Percentiles rank a stretch among this genome's conserved stretches.
Evolutionary conservation across 495 filamentous ascomycete genomes (phyloP).

Genomic region (Glonium stellatum): DNA sequence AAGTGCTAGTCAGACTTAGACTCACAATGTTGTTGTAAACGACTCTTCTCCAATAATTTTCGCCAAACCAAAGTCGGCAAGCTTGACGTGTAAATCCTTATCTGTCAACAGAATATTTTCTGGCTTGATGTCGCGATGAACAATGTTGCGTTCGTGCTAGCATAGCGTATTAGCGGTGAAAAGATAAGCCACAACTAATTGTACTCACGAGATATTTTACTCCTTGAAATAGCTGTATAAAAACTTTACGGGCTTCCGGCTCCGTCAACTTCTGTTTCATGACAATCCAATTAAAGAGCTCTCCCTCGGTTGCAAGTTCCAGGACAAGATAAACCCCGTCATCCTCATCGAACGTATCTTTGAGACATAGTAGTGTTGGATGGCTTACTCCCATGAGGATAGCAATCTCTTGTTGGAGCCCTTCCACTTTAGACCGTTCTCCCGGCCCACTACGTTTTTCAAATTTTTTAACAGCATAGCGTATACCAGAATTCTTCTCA

Average conservation of each 20-base stretch:
- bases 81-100: slow-evolving; percentile 75
- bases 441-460: slow-evolving; percentile 71
- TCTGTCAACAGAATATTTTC: slow-evolving; percentile 93
- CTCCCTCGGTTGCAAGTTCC: slow-evolving; percentile 85
- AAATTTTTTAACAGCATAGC: slow-evolving; percentile 92
- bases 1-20: no score
- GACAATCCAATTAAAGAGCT: slow-evolving; percentile 91
- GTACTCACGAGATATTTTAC: slow-evolving; percentile 81
- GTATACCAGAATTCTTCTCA: slow-evolving; percentile 72
- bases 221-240: slow-evolving; percentile 85
- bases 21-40: slow-evolving; percentile 87
- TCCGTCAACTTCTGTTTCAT: slow-evolving; percentile 82
- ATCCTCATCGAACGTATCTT: slow-evolving; percentile 88
- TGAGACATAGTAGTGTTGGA: slow-evolving; percentile 88
- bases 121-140: slow-evolving; percentile 97
- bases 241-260: slow-evolving; percentile 73
- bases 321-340: slow-evolving; percentile 88
- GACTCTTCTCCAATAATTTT: slow-evolving; percentile 99
- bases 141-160: slow-evolving; percentile 94
- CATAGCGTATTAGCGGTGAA: slow-evolving; percentile 24
- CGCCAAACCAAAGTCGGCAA: slow-evolving; percentile 94
- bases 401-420: slow-evolving; percentile 90
- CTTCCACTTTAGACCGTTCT: slow-evolving; percentile 73
- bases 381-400: slow-evolving; percentile 95
- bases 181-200: background rate